Percentiles rank a stretch among this genome's conserved stretches.
phyloP scores from a whole-genome alignment of 352 stramenopile species.

The Discostella stelligera region DNA sequence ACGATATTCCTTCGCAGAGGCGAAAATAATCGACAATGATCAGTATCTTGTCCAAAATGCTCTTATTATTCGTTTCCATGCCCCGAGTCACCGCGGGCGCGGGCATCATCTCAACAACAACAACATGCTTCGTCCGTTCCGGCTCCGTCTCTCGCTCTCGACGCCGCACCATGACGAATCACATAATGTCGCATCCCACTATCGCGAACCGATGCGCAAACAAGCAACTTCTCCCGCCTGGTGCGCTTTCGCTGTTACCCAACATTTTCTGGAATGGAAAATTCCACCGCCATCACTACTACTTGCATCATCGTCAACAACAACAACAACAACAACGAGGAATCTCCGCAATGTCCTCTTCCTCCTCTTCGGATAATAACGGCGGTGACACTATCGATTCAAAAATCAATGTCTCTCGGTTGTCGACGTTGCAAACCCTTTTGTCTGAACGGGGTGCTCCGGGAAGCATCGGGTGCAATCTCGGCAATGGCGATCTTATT shows the following conservation, averaged over 20 bases:
- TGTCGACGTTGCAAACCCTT: slow-evolving; percentile 64
- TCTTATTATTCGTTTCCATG: slow-evolving; percentile 5
- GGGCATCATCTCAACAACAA: slow-evolving; percentile 4
- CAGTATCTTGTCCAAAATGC: slow-evolving; percentile 14
- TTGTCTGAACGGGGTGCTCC: slow-evolving; percentile 66
- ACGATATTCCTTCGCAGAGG: not conserved
- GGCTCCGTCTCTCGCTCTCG: not conserved
- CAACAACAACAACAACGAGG: not conserved
- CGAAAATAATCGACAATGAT: not conserved
- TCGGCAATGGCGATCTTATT: slow-evolving; percentile 61
- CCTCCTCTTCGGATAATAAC: slow-evolving; percentile 25
- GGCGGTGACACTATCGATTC: slow-evolving; percentile 54
- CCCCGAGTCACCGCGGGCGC: slow-evolving; percentile 10
- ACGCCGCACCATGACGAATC: not conserved
- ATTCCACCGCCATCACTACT: too few relatives aligned
- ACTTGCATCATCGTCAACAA: not conserved
- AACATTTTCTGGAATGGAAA: not conserved
- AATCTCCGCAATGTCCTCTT: not conserved
- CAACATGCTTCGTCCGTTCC: slow-evolving; percentile 17
- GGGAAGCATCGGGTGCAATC: slow-evolving; percentile 58
- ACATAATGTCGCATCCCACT: not conserved
- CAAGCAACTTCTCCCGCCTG: not conserved
- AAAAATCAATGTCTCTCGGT: slow-evolving; percentile 52
- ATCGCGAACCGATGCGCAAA: not conserved
- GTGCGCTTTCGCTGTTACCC: not conserved